Base-by-base conservation (phyloP, 2,329 filamentous ascomycete genomes). In the Fusarium ramigenum region DNA sequence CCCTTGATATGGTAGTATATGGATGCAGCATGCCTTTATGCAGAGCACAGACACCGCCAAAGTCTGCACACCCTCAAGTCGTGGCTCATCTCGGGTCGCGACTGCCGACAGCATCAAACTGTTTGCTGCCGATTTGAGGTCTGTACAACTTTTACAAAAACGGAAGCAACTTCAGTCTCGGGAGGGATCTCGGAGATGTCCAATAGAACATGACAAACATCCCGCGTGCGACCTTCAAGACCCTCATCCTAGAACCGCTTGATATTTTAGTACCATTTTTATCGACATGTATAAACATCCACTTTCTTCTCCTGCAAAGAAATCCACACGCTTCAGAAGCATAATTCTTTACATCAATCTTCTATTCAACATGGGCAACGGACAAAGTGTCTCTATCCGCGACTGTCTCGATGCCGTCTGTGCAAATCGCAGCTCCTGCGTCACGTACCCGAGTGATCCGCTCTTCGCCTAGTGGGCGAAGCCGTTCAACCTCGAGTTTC, bases 401-500 rank as follows among this genome's bases (percentile, higher is more conserved):
- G 78, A 80, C 43, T 89, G 87, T 76, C 83, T 89, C 40, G 79
- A 83, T 60, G 68, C 79, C 28, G 82, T 89, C 67, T 89, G 86
- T 75, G 80, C 80, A 36, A 83, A 84, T 59, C 83, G 85, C 44
- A 66, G 70, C 21, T 78, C 79, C 70, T 89, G 87, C 71, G 85
- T 88, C 56, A 84, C 80, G 16, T 88, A 84, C 67, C 83, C 87
- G 1, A 76, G 74, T 54, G 79, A 82, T 43, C 80, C 81, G 0
- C 76, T 86, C 10, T 89, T 86, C 78, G 44, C 80, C 5, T 73
- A 77, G 12, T 89, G 88, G 87, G 87, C 86, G 40, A 85, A 84
- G 73, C 82, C 84, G 2, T 89, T 87, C 79, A 90, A 90, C 66
- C 83, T 89, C 63, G 86, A 86, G 42, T 78, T 86, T 23, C 77